A percentile compares a stretch with the other conserved stretches of the same genome.
These are phyloP conservation scores for Nicotiana paniculata DNA, from an alignment of 257 asterid genomes.

Conservation along the genomic window DNA sequence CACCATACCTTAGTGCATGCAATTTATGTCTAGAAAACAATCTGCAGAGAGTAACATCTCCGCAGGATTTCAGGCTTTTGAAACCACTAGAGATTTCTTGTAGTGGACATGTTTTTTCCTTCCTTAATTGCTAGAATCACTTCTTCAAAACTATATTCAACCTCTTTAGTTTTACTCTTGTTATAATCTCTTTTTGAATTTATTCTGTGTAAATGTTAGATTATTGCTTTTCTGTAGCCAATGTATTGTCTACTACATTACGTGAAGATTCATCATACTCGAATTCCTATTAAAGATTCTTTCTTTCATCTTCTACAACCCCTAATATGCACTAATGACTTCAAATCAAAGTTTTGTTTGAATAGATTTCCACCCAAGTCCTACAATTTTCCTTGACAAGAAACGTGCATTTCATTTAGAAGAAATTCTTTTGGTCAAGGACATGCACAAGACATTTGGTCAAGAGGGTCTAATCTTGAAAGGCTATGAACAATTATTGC, in stretches of 20 bases:
- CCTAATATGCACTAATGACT: background rate
- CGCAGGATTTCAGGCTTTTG: background rate
- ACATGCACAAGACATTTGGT: background rate
- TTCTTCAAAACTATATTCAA: background rate
- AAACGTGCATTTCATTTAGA: background rate
- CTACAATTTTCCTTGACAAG: background rate
- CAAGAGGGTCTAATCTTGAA: background rate
- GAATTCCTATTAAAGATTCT: background rate
- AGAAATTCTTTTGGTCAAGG: background rate
- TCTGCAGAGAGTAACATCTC: background rate
- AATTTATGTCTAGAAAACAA: background rate
- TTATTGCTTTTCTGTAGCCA: background rate
- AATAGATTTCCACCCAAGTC: background rate
- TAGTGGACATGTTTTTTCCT: background rate
- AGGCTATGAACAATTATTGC: background rate
- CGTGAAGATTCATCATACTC: background rate
- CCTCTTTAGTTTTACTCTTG: background rate
- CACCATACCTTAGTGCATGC: background rate
- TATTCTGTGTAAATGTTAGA: background rate
- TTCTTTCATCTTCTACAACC: no score
- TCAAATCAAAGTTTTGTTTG: background rate
- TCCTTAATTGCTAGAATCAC: background rate
- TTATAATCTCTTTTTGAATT: background rate
- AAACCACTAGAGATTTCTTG: background rate
- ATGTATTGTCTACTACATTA: background rate